phyloP scores from a whole-genome alignment of 495 filamentous ascomycete species.

The Hypoxylon fuscum region DNA sequence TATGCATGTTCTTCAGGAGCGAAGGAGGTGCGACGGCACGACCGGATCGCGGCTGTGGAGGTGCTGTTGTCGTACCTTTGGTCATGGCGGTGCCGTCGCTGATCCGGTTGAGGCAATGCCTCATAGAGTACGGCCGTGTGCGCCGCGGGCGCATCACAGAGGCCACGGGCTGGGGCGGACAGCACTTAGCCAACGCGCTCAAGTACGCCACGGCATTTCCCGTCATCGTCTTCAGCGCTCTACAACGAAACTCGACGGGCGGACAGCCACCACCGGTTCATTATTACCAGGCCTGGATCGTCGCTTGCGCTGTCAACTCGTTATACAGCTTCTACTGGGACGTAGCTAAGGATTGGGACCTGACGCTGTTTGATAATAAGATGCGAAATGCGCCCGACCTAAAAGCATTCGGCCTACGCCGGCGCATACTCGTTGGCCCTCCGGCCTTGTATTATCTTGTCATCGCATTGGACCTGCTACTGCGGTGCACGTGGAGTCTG shows the following conservation, averaged over 20 bases:
- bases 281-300: conserved; percentile 64
- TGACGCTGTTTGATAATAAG: conserved; percentile 73
- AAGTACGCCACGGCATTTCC: conserved; percentile 95
- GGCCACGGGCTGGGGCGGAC: conserved; percentile 70
- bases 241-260: conserved; percentile 72
- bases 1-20: conserved; percentile 84
- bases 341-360: conserved; percentile 94
- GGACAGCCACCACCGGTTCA: conserved; percentile 47
- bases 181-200: conserved; percentile 89
- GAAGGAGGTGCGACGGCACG: conserved; percentile 76
- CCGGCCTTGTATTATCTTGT: conserved; percentile 81
- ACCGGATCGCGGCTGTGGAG: conserved; percentile 84
- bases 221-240: conserved; percentile 78
- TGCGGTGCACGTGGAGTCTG: conserved; percentile 90
- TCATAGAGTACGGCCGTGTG: conserved; percentile 86
- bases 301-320: conserved; percentile 77
- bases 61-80: conserved; percentile 75
- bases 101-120: conserved; percentile 90
- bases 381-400: conserved; percentile 62
- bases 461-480: conserved; percentile 77
- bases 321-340: conserved; percentile 99
- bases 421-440: conserved; percentile 72
- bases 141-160: conserved; percentile 59
- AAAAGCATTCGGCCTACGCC: conserved; percentile 76
- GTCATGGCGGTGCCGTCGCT: conserved; percentile 81